phyloP scores from a whole-genome alignment of 345 rosid species.

The Melaleuca quinquenervia region DNA sequence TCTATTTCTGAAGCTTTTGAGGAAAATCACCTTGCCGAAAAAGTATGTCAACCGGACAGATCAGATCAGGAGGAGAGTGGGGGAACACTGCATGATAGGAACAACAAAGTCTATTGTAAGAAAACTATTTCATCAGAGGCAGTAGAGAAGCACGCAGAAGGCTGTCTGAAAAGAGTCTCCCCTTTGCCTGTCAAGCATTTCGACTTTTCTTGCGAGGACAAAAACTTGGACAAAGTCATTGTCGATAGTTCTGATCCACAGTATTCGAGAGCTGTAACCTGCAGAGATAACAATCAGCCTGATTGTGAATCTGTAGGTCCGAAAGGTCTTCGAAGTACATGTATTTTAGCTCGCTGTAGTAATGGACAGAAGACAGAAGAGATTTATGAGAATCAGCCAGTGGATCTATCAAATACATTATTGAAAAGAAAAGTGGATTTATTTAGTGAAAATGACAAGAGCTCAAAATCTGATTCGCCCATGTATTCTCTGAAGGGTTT shows the following conservation, averaged over 20 bases:
- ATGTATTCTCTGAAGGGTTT: conserved; percentile 19
- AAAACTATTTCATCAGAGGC: conserved; percentile 21
- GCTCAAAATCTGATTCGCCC: conserved; percentile 17
- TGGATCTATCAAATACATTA: conserved; percentile 4
- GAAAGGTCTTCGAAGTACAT: background rate
- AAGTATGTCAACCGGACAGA: conserved; percentile 5
- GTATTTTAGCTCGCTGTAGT: background rate
- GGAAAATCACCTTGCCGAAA: background rate
- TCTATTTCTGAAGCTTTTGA: conserved; percentile 3
- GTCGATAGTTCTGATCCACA: conserved; percentile 7
- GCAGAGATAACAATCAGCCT: conserved; percentile 19
- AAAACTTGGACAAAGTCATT: conserved; percentile 22
- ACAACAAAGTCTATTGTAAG: conserved; percentile 21
- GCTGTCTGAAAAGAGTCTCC: conserved; percentile 29
- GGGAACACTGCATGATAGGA: conserved; percentile 28
- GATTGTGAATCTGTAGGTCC: conserved; percentile 7
- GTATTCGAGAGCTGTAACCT: conserved; percentile 4
- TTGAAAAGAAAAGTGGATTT: conserved; percentile 13
- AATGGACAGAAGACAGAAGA: conserved; percentile 15
- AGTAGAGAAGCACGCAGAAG: conserved; percentile 23
- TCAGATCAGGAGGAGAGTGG: conserved; percentile 19
- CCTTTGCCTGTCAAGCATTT: conserved; percentile 81
- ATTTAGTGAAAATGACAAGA: conserved; percentile 17
- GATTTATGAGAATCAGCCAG: conserved; percentile 16
- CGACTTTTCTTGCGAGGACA: conserved; percentile 62